Evolutionary conservation across 202 grass and related monocot species (phyloP).

Genomic region (Musa balbisiana): DNA sequence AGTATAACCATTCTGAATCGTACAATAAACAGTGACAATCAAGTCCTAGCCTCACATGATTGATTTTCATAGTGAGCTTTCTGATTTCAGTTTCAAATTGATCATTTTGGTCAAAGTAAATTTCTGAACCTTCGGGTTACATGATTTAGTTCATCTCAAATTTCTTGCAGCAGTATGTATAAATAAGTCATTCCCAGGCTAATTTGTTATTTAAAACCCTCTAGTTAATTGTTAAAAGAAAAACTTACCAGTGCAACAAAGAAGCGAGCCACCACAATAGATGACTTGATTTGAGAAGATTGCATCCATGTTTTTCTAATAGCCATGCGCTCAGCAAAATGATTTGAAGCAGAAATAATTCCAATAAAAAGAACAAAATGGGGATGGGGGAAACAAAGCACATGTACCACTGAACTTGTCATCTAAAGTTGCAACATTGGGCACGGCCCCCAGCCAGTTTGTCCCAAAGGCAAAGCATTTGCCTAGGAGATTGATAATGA

Average conservation of each 20-base stretch:
- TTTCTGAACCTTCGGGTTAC: too few relatives aligned
- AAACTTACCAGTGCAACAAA: constrained; percentile 90
- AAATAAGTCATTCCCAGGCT: neutral
- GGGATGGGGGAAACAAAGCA: neutral
- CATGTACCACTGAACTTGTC: constrained; percentile 5
- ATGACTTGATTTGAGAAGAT: constrained; percentile 66
- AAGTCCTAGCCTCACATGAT: too few relatives aligned
- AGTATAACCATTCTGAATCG: too few relatives aligned
- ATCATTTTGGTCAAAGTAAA: neutral
- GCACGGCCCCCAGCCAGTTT: constrained; percentile 56
- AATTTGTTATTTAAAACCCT: too few relatives aligned
- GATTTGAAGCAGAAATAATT: constrained; percentile 81
- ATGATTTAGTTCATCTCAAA: neutral
- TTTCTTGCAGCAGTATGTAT: neutral
- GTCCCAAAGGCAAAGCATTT: constrained; percentile 88
- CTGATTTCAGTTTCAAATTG: neutral
- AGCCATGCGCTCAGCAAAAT: constrained; percentile 95
- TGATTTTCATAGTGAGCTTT: too few relatives aligned
- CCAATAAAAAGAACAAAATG: constrained; percentile 65
- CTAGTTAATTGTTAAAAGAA: too few relatives aligned
- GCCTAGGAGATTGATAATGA: constrained; percentile 85
- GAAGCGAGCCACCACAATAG: constrained; percentile 66
- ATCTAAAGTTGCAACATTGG: constrained; percentile 92
- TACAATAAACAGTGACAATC: too few relatives aligned
- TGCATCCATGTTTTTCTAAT: constrained; percentile 99